phyloP scores from a whole-genome alignment of 345 rosid species.

The Citrus maxima region DNA sequence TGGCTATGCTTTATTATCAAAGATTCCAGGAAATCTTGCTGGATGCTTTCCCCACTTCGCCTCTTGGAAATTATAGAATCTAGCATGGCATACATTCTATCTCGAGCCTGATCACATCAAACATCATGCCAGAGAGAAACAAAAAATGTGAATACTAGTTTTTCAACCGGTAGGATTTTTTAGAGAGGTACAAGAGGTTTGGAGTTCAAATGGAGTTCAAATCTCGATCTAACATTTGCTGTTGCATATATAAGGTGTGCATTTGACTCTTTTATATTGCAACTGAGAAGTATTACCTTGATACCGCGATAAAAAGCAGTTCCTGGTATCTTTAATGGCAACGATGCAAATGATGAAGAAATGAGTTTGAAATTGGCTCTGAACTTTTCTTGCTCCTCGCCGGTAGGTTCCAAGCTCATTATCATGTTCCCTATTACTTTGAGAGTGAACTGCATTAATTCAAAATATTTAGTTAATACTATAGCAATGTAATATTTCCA shows the following conservation, averaged over 20 bases:
- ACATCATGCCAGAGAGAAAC: not conserved
- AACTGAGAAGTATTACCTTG: slow-evolving; percentile 30
- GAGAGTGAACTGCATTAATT: slow-evolving; percentile 52
- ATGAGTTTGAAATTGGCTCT: slow-evolving; percentile 59
- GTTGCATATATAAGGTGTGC: not conserved
- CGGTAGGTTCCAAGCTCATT: slow-evolving; percentile 63
- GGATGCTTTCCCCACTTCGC: slow-evolving; percentile 43
- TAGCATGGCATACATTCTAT: slow-evolving; percentile 56
- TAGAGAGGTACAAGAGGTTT: not conserved
- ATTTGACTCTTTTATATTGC: not conserved
- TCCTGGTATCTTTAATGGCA: slow-evolving; percentile 66
- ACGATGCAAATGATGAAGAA: slow-evolving; percentile 62
- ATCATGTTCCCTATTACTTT: slow-evolving; percentile 71
- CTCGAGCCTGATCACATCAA: slow-evolving; percentile 47
- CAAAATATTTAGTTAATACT: not conserved
- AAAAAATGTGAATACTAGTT: not conserved
- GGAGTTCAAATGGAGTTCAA: not conserved
- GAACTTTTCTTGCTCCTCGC: slow-evolving; percentile 62
- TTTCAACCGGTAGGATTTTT: not conserved
- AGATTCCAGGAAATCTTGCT: slow-evolving; percentile 60
- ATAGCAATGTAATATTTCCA: not conserved
- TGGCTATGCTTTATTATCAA: slow-evolving; percentile 51
- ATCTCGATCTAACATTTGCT: not conserved
- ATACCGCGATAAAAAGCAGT: slow-evolving; percentile 57
- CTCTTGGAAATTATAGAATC: slow-evolving; percentile 40